These are phyloP conservation scores for Saccharum hybrid DNA, from an alignment of 202 grass and related monocot species.

Conservation along the genomic window DNA sequence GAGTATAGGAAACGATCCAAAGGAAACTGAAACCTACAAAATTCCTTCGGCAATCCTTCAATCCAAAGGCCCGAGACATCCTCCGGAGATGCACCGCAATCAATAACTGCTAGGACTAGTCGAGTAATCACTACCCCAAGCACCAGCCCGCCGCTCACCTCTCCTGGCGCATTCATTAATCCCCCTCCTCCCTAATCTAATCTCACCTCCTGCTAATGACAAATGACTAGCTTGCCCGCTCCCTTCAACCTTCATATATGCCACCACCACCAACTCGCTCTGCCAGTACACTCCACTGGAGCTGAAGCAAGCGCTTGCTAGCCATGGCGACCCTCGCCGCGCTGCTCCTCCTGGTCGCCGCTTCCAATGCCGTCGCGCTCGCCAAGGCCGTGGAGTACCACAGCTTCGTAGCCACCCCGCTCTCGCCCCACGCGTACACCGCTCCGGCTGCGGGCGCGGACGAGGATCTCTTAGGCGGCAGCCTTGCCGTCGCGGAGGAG, in stretches of 20 bases:
- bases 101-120: background rate
- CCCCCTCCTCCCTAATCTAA: background rate
- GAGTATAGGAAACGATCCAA: no score
- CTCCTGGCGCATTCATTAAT: background rate
- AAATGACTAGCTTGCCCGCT: background rate
- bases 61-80: slow-evolving; percentile 42
- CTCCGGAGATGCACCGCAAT: background rate
- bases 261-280: background rate
- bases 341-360: slow-evolving; percentile 40
- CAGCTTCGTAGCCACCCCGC: slow-evolving; percentile 46
- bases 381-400: slow-evolving; percentile 33
- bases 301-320: slow-evolving; percentile 1
- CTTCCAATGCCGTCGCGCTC: slow-evolving; percentile 29
- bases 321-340: slow-evolving; percentile 43
- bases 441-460: background rate
- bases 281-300: background rate
- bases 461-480: slow-evolving; percentile 4
- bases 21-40: no score
- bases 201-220: background rate
- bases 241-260: slow-evolving; percentile 48
- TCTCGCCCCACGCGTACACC: slow-evolving; percentile 38
- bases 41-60: no score
- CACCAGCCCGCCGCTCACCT: no score
- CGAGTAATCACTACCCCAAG: no score
- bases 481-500: slow-evolving; percentile 26